Evolutionary conservation across 163 green algal genomes (phyloP).

Genomic region (Prototheca wickerhamii): DNA sequence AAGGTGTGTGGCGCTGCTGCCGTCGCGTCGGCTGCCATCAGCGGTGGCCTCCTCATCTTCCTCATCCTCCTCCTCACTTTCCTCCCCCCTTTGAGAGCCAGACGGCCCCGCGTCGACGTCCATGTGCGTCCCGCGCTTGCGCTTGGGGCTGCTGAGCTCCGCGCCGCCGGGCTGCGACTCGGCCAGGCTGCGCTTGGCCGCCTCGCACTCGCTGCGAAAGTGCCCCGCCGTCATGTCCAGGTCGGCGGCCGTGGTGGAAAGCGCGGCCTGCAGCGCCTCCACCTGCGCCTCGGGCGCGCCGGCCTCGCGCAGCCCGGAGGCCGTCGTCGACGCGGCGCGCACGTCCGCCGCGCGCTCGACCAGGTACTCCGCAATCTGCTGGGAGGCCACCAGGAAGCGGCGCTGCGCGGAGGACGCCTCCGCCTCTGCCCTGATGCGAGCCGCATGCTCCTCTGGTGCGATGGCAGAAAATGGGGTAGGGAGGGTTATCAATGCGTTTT

Average conservation of each 20-base stretch:
- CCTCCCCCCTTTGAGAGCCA: background rate
- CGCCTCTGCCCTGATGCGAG: slow-evolving; percentile 58
- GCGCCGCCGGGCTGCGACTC: background rate
- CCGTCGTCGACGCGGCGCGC: background rate
- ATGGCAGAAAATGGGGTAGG: background rate
- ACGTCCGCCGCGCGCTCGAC: slow-evolving; percentile 48
- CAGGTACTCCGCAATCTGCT: slow-evolving; percentile 81
- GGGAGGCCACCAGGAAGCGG: slow-evolving; percentile 61
- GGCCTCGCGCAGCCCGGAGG: background rate
- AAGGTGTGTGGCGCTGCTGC: background rate
- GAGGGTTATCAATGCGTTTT: background rate
- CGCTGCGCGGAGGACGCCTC: slow-evolving; percentile 49
- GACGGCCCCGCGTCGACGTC: background rate
- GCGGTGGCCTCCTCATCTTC: background rate
- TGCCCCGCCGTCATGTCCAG: slow-evolving; percentile 9
- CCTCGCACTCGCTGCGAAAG: slow-evolving; percentile 9
- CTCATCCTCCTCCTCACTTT: background rate
- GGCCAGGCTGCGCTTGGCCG: slow-evolving; percentile 2
- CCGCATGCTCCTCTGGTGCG: slow-evolving; percentile 62
- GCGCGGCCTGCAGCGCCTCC: slow-evolving; percentile 36
- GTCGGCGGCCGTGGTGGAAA: slow-evolving; percentile 3
- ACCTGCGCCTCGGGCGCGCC: slow-evolving; percentile 14
- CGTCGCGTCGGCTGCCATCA: background rate
- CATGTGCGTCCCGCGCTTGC: background rate
- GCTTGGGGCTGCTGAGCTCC: background rate